Evolutionary conservation across 352 stramenopile species (phyloP).

Genomic region (Blastocystis sp.): DNA sequence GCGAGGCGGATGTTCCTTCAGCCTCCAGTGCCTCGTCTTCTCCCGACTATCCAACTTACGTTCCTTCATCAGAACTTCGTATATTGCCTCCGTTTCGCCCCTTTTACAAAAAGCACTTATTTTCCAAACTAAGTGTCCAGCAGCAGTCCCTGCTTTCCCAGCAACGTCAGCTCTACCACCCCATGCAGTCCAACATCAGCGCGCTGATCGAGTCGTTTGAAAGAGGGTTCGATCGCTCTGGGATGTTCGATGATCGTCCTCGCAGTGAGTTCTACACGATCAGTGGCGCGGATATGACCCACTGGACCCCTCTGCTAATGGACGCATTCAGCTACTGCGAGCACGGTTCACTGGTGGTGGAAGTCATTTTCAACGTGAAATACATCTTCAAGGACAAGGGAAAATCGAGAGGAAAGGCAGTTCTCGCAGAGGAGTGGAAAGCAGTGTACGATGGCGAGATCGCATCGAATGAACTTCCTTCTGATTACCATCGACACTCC

Average conservation of each 20-base stretch:
- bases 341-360: not conserved
- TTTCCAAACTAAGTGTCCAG: too few species aligned
- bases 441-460: not conserved
- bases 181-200: too few species aligned
- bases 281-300: not conserved
- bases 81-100: too few species aligned
- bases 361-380: slow-evolving; percentile 54
- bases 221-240: too few species aligned
- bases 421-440: not conserved
- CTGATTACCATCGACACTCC: slow-evolving; percentile 12
- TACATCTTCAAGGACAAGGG: not conserved
- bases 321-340: slow-evolving; percentile 46
- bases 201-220: too few species aligned
- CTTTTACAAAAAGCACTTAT: too few species aligned
- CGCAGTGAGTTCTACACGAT: slow-evolving; percentile 1
- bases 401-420: not conserved
- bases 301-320: slow-evolving; percentile 1
- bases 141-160: too few species aligned
- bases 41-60: too few species aligned
- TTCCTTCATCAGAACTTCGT: too few species aligned
- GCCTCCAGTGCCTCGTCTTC: too few species aligned
- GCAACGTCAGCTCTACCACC: too few species aligned
- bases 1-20: too few species aligned
- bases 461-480: not conserved
- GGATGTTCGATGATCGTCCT: not conserved